Conservation (phyloP, 495 filamentous ascomycete species). For the Neurospora sublineolata region DNA sequence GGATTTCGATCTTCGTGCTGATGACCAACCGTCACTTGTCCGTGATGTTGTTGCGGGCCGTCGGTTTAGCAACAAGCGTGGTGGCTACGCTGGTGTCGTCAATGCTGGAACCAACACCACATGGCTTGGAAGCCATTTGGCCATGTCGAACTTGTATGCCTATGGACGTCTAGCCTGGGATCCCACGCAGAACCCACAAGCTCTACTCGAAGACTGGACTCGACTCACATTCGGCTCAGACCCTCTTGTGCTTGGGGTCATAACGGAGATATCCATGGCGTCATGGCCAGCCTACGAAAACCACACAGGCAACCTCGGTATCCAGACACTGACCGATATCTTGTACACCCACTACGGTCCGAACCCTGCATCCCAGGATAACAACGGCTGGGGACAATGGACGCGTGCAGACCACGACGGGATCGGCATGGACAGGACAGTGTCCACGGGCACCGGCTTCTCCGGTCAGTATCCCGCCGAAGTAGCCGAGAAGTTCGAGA, state of each 20-base stretch:
- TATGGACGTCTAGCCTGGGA: slow-evolving; percentile 59
- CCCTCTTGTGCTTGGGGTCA: slow-evolving; percentile 40
- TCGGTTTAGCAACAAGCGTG: slow-evolving; percentile 44
- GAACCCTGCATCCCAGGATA: slow-evolving; percentile 53
- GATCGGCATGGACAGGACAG: slow-evolving; percentile 67
- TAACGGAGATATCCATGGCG: slow-evolving; percentile 53
- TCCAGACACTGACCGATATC: slow-evolving; percentile 61
- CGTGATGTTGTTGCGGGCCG: slow-evolving; percentile 49
- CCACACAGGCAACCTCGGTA: slow-evolving; percentile 59
- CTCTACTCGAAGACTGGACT: slow-evolving; percentile 52
- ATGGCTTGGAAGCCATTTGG: slow-evolving; percentile 56
- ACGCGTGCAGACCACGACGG: slow-evolving; percentile 46
- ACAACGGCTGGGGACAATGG: slow-evolving; percentile 64
- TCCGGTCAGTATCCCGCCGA: slow-evolving; percentile 55
- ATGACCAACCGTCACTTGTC: slow-evolving; percentile 37
- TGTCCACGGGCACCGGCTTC: slow-evolving; percentile 52
- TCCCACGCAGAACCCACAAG: slow-evolving; percentile 32
- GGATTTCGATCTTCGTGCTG: slow-evolving; percentile 54
- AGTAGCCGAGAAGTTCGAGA: slow-evolving; percentile 45
- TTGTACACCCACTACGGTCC: slow-evolving; percentile 55
- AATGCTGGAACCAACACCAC: slow-evolving; percentile 57
- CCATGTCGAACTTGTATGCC: slow-evolving; percentile 64
- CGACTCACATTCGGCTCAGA: slow-evolving; percentile 52
- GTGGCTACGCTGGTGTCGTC: slow-evolving; percentile 56
- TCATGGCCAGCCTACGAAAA: slow-evolving; percentile 64